Percentiles rank a stretch among this genome's conserved stretches.
Evolutionary conservation across 345 rosid species (phyloP).

Genomic region (Cardiospermum halicacabum): DNA sequence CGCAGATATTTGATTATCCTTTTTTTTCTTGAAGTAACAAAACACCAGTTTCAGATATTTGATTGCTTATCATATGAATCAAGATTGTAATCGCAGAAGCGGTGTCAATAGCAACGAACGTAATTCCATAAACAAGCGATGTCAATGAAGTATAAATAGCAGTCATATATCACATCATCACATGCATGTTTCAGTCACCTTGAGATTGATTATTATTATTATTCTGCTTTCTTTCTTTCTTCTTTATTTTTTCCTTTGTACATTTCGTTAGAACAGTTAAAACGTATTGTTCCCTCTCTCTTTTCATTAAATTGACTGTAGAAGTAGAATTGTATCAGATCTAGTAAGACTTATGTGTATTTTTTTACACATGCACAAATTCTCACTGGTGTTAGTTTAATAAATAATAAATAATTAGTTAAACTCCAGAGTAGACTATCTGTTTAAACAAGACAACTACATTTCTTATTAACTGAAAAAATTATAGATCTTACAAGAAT

Average conservation of each 20-base stretch:
- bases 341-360: too few relatives aligned
- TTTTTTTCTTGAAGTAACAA: neutral
- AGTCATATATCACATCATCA: neutral
- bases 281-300: too few relatives aligned
- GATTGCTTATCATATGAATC: too few relatives aligned
- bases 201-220: neutral
- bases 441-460: neutral
- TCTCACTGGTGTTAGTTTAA: neutral
- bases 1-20: neutral
- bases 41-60: neutral
- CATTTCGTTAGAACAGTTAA: too few relatives aligned
- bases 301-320: neutral
- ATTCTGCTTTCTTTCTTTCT: neutral
- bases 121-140: too few relatives aligned
- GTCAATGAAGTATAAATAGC: too few relatives aligned
- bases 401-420: neutral
- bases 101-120: too few relatives aligned
- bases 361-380: too few relatives aligned
- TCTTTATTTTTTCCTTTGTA: neutral
- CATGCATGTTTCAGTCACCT: neutral
- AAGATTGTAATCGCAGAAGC: too few relatives aligned
- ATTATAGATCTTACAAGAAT: slow-evolving; percentile 64
- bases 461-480: neutral
- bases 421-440: neutral
- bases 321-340: too few relatives aligned